Percentiles rank a stretch among this genome's conserved stretches.
These are phyloP conservation scores for Funneliformis geosporum DNA, from an alignment of 192 early-diverging fungal genomes.

Conservation along the genomic window DNA sequence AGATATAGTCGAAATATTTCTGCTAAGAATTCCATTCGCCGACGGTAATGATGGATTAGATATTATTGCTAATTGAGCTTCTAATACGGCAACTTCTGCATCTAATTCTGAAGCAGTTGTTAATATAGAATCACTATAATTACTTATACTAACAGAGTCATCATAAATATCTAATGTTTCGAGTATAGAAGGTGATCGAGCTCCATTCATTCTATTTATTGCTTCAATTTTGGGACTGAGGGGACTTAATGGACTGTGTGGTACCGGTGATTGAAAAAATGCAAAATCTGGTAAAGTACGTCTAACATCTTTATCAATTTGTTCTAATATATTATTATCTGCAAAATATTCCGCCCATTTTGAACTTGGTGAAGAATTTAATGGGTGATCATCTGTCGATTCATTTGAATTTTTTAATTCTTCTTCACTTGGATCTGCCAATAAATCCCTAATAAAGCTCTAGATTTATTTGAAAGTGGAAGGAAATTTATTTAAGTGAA, in stretches of 20 bases:
- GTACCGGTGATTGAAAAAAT: constrained; percentile 71
- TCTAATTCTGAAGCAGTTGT: background rate
- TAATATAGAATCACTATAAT: background rate
- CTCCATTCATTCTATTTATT: constrained; percentile 40
- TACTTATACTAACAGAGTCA: background rate
- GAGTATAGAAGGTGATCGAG: constrained; percentile 37
- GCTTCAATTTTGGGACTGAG: constrained; percentile 43
- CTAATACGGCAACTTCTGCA: constrained; percentile 5
- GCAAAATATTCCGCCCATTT: constrained; percentile 67
- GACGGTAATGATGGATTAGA: constrained; percentile 10
- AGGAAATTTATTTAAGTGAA: background rate
- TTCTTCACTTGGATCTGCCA: constrained; percentile 58
- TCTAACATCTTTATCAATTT: constrained; percentile 77
- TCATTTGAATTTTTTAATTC: constrained; percentile 16
- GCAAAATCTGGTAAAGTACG: constrained; percentile 74
- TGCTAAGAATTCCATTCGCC: background rate
- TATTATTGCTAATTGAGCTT: constrained; percentile 3
- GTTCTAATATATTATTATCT: constrained; percentile 62
- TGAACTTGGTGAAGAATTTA: constrained; percentile 48
- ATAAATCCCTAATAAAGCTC: constrained; percentile 65
- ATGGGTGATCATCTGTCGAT: constrained; percentile 46
- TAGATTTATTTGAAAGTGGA: constrained; percentile 20
- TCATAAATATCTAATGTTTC: constrained; percentile 33
- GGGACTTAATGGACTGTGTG: constrained; percentile 52
- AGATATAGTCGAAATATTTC: background rate